phyloP scores from a whole-genome alignment of 1,284 basidiomycete genomes.

The Pascua guehoae region DNA sequence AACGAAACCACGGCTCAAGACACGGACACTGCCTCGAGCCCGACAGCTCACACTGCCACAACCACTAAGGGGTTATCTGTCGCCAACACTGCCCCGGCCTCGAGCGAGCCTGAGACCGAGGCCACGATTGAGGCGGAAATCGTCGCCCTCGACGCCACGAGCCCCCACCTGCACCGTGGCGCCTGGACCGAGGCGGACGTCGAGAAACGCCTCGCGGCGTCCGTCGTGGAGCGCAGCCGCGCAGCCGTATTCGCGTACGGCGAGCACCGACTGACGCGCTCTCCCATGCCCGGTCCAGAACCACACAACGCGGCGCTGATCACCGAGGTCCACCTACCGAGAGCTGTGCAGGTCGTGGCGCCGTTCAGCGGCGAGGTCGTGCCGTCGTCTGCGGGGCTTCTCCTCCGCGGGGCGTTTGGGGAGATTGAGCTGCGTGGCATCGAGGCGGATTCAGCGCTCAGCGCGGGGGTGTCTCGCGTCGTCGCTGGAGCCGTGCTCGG shows the following conservation, averaged over 20 bases:
- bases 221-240: not conserved
- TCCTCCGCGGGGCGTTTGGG: constrained; percentile 2
- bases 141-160: constrained; percentile 5
- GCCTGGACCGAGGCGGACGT: not conserved
- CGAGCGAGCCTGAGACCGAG: too few relatives aligned
- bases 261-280: constrained; percentile 6
- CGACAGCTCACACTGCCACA: too few relatives aligned
- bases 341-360: not conserved
- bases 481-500: too few relatives aligned
- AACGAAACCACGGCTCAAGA: too few relatives aligned
- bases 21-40: too few relatives aligned
- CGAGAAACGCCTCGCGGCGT: not conserved
- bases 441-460: not conserved
- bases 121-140: not conserved
- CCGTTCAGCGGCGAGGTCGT: constrained; percentile 1
- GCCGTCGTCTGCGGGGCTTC: not conserved
- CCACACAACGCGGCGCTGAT: not conserved
- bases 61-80: too few relatives aligned
- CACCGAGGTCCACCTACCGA: not conserved
- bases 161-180: constrained; percentile 5
- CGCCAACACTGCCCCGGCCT: too few relatives aligned
- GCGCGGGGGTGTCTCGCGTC: too few relatives aligned
- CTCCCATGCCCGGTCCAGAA: not conserved
- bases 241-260: constrained; percentile 3
- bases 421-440: constrained; percentile 1